These are phyloP conservation scores for Debaryomycetaceae sp. DNA, from an alignment of 1,139 yeast genomes.

Conservation along the genomic window DNA sequence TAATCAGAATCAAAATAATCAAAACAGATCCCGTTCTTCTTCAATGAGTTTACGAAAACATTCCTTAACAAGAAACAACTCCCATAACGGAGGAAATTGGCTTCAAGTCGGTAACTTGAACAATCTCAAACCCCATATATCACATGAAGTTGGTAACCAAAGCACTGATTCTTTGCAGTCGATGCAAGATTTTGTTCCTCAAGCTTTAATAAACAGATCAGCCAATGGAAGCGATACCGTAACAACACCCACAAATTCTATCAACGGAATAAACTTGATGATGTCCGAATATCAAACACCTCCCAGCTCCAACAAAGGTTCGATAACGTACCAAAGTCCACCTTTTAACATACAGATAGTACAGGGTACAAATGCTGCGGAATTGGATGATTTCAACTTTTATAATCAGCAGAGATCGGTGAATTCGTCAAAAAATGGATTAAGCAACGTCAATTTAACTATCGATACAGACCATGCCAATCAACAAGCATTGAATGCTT, in stretches of 20 bases:
- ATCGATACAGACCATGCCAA: conserved; percentile 40
- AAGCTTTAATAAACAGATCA: conserved; percentile 33
- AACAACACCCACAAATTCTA: conserved; percentile 4
- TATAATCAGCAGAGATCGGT: conserved; percentile 17
- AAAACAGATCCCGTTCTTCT: conserved; percentile 23
- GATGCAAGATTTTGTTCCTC: conserved; percentile 46
- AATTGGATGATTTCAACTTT: conserved; percentile 25
- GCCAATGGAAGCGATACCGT: conserved; percentile 12
- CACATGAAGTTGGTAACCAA: conserved; percentile 22
- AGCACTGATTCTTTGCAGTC: conserved; percentile 46
- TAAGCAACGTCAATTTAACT: conserved; percentile 36
- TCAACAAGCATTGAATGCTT: conserved; percentile 25
- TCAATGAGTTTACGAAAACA: conserved; percentile 40
- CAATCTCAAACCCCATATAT: conserved; percentile 26
- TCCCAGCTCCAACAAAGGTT: conserved; percentile 36
- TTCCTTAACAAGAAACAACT: conserved; percentile 44
- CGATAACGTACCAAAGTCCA: conserved; percentile 14
- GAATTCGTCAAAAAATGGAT: conserved; percentile 21
- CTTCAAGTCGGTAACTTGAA: conserved; percentile 46
- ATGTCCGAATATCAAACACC: conserved; percentile 47
- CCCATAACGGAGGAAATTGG: conserved; percentile 38
- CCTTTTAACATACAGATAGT: conserved; percentile 15
- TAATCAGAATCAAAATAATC: conserved; percentile 13
- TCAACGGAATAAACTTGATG: conserved; percentile 27
- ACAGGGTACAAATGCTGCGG: conserved; percentile 15